These are phyloP conservation scores for Aspergillus persii DNA, from an alignment of 2,329 filamentous ascomycete genomes.

Conservation along the genomic window DNA sequence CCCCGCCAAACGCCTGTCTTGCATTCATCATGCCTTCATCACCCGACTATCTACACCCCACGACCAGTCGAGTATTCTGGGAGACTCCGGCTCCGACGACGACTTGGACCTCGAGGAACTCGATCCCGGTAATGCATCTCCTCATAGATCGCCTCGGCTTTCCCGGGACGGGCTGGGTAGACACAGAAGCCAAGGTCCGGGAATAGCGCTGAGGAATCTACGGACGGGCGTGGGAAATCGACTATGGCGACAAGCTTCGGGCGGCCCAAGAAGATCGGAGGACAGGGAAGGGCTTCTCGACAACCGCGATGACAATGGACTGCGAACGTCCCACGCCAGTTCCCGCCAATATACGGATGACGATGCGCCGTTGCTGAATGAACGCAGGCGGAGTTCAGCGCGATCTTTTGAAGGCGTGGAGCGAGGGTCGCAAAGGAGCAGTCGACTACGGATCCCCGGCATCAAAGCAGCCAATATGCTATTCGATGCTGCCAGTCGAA, in stretches of 20 bases:
- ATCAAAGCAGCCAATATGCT: constrained; percentile 54
- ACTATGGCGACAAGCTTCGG: constrained; percentile 38
- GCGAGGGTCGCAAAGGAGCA: constrained; percentile 49
- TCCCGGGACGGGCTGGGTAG: constrained; percentile 29
- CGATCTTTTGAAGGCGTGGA: constrained; percentile 33
- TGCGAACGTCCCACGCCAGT: constrained; percentile 61
- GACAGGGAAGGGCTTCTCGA: constrained; percentile 67
- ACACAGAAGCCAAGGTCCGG: constrained; percentile 34
- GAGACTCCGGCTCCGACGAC: constrained; percentile 40
- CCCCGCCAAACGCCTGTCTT: background rate
- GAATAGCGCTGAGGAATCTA: constrained; percentile 49
- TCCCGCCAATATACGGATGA: constrained; percentile 59
- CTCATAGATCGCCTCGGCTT: constrained; percentile 19
- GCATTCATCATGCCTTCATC: constrained; percentile 35
- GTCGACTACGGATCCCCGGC: constrained; percentile 63
- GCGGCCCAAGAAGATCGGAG: constrained; percentile 48
- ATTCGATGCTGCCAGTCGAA: constrained; percentile 19
- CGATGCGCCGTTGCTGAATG: constrained; percentile 69
- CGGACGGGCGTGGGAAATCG: constrained; percentile 49
- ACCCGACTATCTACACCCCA: constrained; percentile 35
- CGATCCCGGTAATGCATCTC: constrained; percentile 35
- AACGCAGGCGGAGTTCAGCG: constrained; percentile 40
- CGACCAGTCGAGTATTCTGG: constrained; percentile 30
- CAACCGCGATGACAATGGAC: constrained; percentile 56
- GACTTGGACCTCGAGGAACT: constrained; percentile 49